Base-by-base conservation (phyloP, 2,329 filamentous ascomycete genomes). In the Diaporthe capsici region DNA sequence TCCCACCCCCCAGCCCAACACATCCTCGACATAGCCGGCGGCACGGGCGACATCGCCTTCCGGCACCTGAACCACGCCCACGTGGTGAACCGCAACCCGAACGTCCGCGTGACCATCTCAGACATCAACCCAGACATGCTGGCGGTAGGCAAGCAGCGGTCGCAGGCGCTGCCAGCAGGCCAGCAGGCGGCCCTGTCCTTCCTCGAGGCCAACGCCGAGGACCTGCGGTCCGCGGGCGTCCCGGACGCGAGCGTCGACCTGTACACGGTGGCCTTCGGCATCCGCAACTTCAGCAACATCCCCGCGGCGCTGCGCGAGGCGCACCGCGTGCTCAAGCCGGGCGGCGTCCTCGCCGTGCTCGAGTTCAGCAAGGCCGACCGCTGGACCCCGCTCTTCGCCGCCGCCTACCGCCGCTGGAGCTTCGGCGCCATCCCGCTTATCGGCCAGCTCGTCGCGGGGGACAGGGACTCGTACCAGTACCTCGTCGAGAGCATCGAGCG, bases 261-360 rank as follows among this genome's bases (percentile, higher is more conserved):
- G 7, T 99, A 99, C 87, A 99, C 97, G 0, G 97, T 99, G 4
- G 95, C 96, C 0, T 99, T 99, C 82, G 97, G 97, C 44, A 98
- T 99, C 83, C 91, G 97, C 71, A 99, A 99, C 86, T 99, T 99
- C 86, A 97, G 95, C 73, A 92, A 98, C 86, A 98, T 98, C 82
- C 92, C 94, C 65, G 90, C 90, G 0, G 97, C 96, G 0, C 86
- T 99, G 75, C 86, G 89, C 49, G 96, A 98, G 83, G 97, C 97
- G 0, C 92, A 93, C 85, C 92, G 97, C 9, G 95, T 98, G 2
- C 89, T 99, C 42, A 97, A 96, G 85, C 97, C 97, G 0, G 97
- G 97, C 58, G 97, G 97, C 77, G 93, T 99, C 0, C 99, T 99
- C 82, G 96, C 97, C 4, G 98, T 97, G 82, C 90, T 99, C 76